Evolutionary conservation across 2,329 filamentous ascomycete species (phyloP).

Genomic region (Helminthosporium solani): DNA sequence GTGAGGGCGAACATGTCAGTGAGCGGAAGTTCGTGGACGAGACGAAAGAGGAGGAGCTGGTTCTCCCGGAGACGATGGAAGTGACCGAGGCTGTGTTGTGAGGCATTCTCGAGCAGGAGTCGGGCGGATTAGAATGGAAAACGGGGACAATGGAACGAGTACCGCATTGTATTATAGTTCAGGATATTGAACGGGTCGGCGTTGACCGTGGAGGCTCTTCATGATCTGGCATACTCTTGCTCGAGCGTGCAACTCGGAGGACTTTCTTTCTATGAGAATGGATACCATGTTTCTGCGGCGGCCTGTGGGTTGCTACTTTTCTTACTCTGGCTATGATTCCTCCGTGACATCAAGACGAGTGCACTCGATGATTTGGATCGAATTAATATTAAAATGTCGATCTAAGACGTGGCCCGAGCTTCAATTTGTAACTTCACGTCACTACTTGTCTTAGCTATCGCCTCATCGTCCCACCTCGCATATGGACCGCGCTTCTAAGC

Average conservation of each 20-base stretch:
- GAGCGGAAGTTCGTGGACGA: conserved; percentile 86
- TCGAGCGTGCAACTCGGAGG: conserved; percentile 5
- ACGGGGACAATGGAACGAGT: neutral
- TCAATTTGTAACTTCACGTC: conserved; percentile 15
- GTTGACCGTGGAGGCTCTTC: conserved; percentile 13
- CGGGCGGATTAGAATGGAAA: neutral
- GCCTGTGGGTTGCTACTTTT: conserved; percentile 15
- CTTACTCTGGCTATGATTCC: no score
- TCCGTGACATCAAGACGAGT: neutral
- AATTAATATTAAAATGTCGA: neutral
- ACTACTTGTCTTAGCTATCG: no score
- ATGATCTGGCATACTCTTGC: conserved; percentile 12
- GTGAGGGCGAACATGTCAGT: conserved; percentile 66
- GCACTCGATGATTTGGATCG: neutral
- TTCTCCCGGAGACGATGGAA: conserved; percentile 53
- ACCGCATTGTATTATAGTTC: conserved; percentile 21
- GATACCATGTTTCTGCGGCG: conserved; percentile 10
- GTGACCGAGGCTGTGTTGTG: conserved; percentile 20
- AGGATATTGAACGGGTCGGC: conserved; percentile 13
- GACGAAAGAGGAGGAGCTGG: conserved; percentile 66
- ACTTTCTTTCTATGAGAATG: conserved; percentile 12
- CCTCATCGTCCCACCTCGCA: neutral
- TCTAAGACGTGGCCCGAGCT: conserved; percentile 17
- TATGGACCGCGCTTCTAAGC: conserved; percentile 14
- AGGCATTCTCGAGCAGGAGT: neutral